A percentile compares a stretch with the other conserved stretches of the same genome.
Conservation (phyloP, 1,139 yeast species). For the Saccharomyces hybrid region DNA sequence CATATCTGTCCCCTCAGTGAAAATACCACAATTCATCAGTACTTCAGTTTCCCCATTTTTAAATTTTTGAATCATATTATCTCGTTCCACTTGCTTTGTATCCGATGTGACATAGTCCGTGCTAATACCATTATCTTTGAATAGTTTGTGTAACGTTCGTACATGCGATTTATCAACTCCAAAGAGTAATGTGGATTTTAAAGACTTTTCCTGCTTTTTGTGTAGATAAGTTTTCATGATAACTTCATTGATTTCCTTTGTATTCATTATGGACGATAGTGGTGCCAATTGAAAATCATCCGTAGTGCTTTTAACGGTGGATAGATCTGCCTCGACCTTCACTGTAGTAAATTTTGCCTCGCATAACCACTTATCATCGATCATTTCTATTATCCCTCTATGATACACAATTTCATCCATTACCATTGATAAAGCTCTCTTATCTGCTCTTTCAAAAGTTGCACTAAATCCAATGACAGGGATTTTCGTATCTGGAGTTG, state of each 20-base stretch:
- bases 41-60: constrained; percentile 58
- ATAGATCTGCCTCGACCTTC: constrained; percentile 33
- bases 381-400: constrained; percentile 56
- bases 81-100: constrained; percentile 49
- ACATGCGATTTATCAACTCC: constrained; percentile 43
- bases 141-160: constrained; percentile 43
- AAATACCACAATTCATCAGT: constrained; percentile 77
- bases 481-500: constrained; percentile 35
- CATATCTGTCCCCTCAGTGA: constrained; percentile 93
- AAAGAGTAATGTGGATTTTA: no score
- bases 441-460: constrained; percentile 65
- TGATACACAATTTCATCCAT: constrained; percentile 75
- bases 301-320: constrained; percentile 29
- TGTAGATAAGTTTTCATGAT: constrained; percentile 50
- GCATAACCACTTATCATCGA: constrained; percentile 58
- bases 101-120: constrained; percentile 70
- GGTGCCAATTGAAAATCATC: constrained; percentile 48
- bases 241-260: constrained; percentile 44
- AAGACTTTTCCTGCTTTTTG: constrained; percentile 27
- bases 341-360: constrained; percentile 63
- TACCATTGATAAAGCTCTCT: constrained; percentile 45
- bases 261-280: constrained; percentile 51
- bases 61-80: constrained; percentile 48
- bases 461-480: constrained; percentile 84
- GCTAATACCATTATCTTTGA: constrained; percentile 53